phyloP scores from a whole-genome alignment of 2,329 filamentous ascomycete genomes.

The Xylaria sp. region DNA sequence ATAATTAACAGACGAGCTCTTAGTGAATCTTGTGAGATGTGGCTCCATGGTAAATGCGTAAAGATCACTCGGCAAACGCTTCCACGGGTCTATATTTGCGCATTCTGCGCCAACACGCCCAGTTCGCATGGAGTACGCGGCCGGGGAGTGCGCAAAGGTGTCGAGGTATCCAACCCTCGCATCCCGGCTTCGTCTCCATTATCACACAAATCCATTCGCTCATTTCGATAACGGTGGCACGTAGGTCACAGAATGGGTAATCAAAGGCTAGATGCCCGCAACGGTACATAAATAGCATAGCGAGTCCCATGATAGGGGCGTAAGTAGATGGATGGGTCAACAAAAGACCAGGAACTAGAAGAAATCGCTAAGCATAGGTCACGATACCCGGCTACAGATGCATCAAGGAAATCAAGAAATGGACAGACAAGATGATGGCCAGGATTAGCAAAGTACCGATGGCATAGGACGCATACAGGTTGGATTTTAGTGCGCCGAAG shows the following conservation, averaged over 20 bases:
- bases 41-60: constrained; percentile 59
- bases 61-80: constrained; percentile 53
- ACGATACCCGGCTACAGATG: constrained; percentile 13
- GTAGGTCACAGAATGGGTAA: neutral
- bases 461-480: constrained; percentile 1
- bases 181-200: constrained; percentile 36
- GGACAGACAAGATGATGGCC: neutral
- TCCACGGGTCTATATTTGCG: constrained; percentile 58
- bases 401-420: constrained; percentile 3
- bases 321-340: constrained; percentile 3
- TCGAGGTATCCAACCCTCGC: constrained; percentile 25
- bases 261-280: neutral
- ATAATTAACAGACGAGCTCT: constrained; percentile 8
- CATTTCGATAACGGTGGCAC: constrained; percentile 36
- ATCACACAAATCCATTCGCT: constrained; percentile 42
- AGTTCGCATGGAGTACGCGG: constrained; percentile 46
- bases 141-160: constrained; percentile 38
- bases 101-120: constrained; percentile 57
- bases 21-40: constrained; percentile 61
- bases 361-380: constrained; percentile 1
- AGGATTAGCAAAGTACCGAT: constrained; percentile 2
- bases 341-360: neutral
- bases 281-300: neutral
- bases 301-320: neutral
- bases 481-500: neutral